Evolutionary conservation across 2,329 filamentous ascomycete species (phyloP).

Genomic region (Didymella pinodella): DNA sequence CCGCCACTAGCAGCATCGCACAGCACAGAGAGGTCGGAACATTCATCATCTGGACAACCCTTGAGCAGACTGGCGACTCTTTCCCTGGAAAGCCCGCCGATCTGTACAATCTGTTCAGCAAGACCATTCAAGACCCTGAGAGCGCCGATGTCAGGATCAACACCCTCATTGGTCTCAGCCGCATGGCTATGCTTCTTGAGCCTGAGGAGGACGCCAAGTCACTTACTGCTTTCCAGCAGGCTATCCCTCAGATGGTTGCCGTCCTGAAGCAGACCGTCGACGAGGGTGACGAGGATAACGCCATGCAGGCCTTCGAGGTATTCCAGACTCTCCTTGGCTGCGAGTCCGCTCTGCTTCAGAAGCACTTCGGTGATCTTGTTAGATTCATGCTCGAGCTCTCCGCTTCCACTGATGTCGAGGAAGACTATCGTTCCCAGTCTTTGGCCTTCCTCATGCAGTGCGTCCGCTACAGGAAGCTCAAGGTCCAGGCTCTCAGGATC

Average conservation of each 20-base stretch:
- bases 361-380: constrained; percentile 88
- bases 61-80: constrained; percentile 85
- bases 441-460: constrained; percentile 93
- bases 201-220: constrained; percentile 81
- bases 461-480: constrained; percentile 91
- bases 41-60: constrained; percentile 90
- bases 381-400: constrained; percentile 93
- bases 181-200: constrained; percentile 86
- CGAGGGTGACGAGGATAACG: constrained; percentile 82
- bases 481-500: constrained; percentile 89
- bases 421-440: constrained; percentile 88
- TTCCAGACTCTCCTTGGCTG: constrained; percentile 95
- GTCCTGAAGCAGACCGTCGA: constrained; percentile 87
- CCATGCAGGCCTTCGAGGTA: constrained; percentile 91
- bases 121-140: constrained; percentile 88
- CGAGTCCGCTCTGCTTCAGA: constrained; percentile 81
- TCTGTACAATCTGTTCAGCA: constrained; percentile 82
- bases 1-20: constrained; percentile 76
- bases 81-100: constrained; percentile 82
- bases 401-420: constrained; percentile 76
- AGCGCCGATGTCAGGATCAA: constrained; percentile 94
- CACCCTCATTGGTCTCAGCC: constrained; percentile 88
- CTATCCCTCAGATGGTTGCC: constrained; percentile 86
- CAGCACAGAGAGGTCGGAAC: constrained; percentile 88
- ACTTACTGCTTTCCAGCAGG: constrained; percentile 76